A percentile compares a stretch with the other conserved stretches of the same genome.
phyloP scores from a whole-genome alignment of 768 basidiomycete species.

The Serendipita sp. region DNA sequence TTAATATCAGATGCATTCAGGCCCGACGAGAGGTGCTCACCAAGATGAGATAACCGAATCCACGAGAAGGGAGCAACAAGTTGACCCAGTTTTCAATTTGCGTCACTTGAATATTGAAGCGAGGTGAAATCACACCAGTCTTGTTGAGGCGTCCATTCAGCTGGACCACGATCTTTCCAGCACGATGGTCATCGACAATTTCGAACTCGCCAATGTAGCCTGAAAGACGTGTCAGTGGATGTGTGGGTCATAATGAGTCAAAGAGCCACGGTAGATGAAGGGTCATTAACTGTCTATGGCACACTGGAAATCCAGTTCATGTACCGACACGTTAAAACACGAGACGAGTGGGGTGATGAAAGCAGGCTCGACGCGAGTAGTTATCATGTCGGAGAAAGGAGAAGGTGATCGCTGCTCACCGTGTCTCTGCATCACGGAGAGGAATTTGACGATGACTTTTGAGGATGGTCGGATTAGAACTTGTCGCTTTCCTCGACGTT shows the following conservation, averaged over 20 bases:
- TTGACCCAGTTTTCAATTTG: conserved; percentile 97
- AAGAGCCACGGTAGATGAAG: background rate
- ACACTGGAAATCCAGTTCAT: conserved; percentile 29
- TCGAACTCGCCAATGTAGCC: conserved; percentile 99
- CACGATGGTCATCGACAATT: conserved; percentile 96
- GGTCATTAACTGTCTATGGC: background rate
- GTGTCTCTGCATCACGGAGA: conserved; percentile 98
- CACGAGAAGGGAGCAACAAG: conserved; percentile 86
- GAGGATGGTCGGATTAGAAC: conserved; percentile 94
- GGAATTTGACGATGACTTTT: conserved; percentile 95
- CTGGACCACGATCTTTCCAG: conserved; percentile 95
- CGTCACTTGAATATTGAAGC: conserved; percentile 86
- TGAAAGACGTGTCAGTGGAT: conserved; percentile 18
- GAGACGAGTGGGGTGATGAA: conserved; percentile 35
- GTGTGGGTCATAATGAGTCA: conserved; percentile 7
- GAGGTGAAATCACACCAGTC: conserved; percentile 98
- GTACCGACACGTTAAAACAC: conserved; percentile 78
- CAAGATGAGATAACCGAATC: conserved; percentile 91
- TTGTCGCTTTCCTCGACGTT: conserved; percentile 98
- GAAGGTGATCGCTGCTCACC: conserved; percentile 36
- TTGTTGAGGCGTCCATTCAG: conserved; percentile 98
- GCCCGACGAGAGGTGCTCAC: conserved; percentile 27
- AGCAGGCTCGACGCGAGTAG: conserved; percentile 53
- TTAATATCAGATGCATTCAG: no score
- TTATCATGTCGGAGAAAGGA: conserved; percentile 54